Percentiles rank a stretch among this genome's conserved stretches.
Conservation (phyloP, 441 rosid species). For the Syzygium syzygioides region DNA sequence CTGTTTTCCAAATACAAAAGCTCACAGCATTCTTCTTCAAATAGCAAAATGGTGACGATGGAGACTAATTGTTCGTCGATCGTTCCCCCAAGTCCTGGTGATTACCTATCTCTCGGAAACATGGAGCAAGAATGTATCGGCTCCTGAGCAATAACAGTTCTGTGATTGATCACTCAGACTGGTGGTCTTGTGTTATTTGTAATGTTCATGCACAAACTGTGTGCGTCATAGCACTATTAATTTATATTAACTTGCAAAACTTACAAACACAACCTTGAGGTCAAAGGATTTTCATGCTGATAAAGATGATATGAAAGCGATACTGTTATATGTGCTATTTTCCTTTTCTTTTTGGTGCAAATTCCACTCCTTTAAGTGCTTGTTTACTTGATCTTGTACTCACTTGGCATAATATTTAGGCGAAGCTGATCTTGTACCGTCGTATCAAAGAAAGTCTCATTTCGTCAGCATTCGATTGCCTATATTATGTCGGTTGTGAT, state of each 20-base stretch:
- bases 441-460: background rate
- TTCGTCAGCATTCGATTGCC: background rate
- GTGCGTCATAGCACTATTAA: background rate
- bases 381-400: background rate
- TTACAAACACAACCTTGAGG: background rate
- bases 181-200: background rate
- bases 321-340: background rate
- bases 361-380: background rate
- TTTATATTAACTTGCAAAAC: background rate
- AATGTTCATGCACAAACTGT: background rate
- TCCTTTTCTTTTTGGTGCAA: background rate
- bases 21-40: constrained; percentile 15
- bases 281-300: background rate
- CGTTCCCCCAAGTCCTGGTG: constrained; percentile 8
- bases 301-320: background rate
- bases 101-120: constrained; percentile 10
- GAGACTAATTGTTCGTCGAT: constrained; percentile 4
- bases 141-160: background rate
- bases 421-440: background rate
- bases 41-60: constrained; percentile 2
- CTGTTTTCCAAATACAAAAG: constrained; percentile 52
- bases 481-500: background rate
- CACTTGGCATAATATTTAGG: background rate
- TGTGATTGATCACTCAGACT: background rate
- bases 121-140: constrained; percentile 7